Conservation (phyloP, 805 yeast genomes). For the Kluyveromyces aestuarii region DNA sequence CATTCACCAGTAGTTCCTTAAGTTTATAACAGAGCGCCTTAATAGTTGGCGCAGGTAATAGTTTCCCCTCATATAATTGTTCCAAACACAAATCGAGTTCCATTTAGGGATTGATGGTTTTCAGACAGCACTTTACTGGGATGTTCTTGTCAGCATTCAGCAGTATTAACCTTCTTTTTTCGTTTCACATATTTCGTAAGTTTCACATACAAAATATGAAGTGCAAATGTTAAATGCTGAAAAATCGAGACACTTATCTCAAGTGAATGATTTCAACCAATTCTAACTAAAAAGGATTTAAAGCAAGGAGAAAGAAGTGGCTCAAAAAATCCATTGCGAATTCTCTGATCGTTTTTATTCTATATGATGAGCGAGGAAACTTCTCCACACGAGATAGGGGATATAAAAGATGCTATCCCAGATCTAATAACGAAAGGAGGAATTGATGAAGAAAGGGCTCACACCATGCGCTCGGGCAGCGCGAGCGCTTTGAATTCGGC, state of each 20-base stretch:
- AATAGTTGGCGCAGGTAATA: conserved; percentile 62
- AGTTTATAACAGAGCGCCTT: conserved; percentile 69
- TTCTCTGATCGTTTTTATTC: background rate
- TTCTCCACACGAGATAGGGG: background rate
- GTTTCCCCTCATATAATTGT: conserved; percentile 49
- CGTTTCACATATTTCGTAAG: background rate
- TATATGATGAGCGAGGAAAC: background rate
- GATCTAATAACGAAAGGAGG: background rate
- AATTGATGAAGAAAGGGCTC: background rate
- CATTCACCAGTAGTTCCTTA: conserved; percentile 69
- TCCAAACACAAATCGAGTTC: conserved; percentile 69
- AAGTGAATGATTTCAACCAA: no score
- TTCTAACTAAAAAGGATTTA: no score
- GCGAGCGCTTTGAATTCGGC: background rate
- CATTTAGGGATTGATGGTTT: conserved; percentile 10
- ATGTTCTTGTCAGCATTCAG: no score
- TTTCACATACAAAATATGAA: no score
- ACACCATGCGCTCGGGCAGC: background rate
- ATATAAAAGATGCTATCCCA: background rate
- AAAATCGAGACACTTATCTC: no score
- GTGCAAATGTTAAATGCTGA: no score
- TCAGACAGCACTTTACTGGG: background rate
- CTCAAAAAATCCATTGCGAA: background rate
- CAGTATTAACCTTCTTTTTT: background rate
- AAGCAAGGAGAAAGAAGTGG: background rate